Percentiles rank a stretch among this genome's conserved stretches.
These are phyloP conservation scores for Colletotrichum noveboracense DNA, from an alignment of 2,329 filamentous ascomycete genomes.

Conservation along the genomic window DNA sequence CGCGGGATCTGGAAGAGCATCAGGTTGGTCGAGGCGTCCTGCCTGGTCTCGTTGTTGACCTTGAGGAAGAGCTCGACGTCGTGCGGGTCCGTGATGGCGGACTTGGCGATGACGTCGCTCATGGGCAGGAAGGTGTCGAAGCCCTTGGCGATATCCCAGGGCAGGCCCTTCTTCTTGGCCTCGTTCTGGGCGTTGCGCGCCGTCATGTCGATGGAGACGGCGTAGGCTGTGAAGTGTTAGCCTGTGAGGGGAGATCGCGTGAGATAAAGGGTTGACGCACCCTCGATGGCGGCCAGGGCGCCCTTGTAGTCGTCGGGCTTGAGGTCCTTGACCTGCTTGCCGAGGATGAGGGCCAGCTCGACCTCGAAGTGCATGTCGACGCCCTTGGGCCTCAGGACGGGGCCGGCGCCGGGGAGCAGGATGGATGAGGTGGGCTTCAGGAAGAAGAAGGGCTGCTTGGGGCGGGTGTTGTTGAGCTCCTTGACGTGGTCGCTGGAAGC, in stretches of 20 bases:
- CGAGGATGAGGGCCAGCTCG: slow-evolving; percentile 89
- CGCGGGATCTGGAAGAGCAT: slow-evolving; percentile 94
- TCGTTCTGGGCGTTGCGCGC: slow-evolving; percentile 94
- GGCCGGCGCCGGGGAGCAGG: slow-evolving; percentile 77
- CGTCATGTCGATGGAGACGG: slow-evolving; percentile 96
- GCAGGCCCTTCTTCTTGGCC: slow-evolving; percentile 95
- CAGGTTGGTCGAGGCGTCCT: slow-evolving; percentile 87
- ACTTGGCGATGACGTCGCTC: slow-evolving; percentile 80
- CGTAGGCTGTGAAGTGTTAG: slow-evolving; percentile 66
- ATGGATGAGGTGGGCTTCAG: slow-evolving; percentile 92
- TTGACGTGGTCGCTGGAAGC: slow-evolving; percentile 81
- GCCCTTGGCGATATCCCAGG: slow-evolving; percentile 95
- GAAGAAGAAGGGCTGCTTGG: slow-evolving; percentile 99
- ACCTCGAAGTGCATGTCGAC: slow-evolving; percentile 94
- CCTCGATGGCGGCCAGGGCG: slow-evolving; percentile 83
- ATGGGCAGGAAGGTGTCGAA: slow-evolving; percentile 98
- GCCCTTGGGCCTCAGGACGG: slow-evolving; percentile 81
- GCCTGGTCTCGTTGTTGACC: slow-evolving; percentile 80
- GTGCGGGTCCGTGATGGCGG: slow-evolving; percentile 83
- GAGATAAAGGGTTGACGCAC: slow-evolving; percentile 48
- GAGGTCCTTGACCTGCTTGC: slow-evolving; percentile 79
- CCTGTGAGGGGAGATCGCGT: not conserved
- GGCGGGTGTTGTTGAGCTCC: slow-evolving; percentile 85
- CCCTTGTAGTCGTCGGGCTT: slow-evolving; percentile 74
- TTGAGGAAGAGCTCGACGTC: slow-evolving; percentile 84